Percentiles rank a stretch among this genome's conserved stretches.
Evolutionary conservation across 2,329 filamentous ascomycete species (phyloP).

Genomic region (Xylaria digitata): DNA sequence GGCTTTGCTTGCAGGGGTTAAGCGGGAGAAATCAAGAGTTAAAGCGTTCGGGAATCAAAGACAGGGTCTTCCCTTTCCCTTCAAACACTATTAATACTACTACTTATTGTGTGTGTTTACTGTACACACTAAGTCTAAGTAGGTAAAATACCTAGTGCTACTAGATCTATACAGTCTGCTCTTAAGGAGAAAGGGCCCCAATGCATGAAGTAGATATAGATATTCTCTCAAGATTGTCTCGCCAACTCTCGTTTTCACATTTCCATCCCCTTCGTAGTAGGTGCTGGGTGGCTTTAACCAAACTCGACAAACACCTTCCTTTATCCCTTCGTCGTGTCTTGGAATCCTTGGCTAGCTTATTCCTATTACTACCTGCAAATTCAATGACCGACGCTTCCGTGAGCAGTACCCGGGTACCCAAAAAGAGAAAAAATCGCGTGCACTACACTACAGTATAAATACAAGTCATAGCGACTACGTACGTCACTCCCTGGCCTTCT

Average conservation of each 20-base stretch:
- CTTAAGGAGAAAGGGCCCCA: not conserved
- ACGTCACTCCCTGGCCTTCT: slow-evolving; percentile 3
- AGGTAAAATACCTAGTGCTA: too few species aligned
- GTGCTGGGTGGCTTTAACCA: not conserved
- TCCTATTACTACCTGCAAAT: slow-evolving; percentile 6
- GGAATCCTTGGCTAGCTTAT: slow-evolving; percentile 6
- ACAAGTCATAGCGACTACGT: slow-evolving; percentile 5
- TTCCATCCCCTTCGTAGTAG: not conserved
- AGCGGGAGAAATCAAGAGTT: slow-evolving; percentile 23
- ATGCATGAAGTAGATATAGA: not conserved
- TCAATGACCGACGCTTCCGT: slow-evolving; percentile 28
- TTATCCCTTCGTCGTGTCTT: slow-evolving; percentile 19
- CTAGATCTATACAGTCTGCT: not conserved
- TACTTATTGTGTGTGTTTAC: too few species aligned
- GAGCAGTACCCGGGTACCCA: not conserved
- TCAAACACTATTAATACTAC: too few species aligned
- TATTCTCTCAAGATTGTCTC: slow-evolving; percentile 7
- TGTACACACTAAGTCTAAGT: too few species aligned
- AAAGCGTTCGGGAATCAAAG: not conserved
- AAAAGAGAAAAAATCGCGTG: slow-evolving; percentile 6
- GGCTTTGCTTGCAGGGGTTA: slow-evolving; percentile 4
- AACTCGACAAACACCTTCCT: slow-evolving; percentile 5
- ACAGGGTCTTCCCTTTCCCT: not conserved
- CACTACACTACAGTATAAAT: not conserved
- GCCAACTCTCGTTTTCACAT: slow-evolving; percentile 10